Conservation (phyloP, 2,329 filamentous ascomycete genomes). For the Talaromyces sp. region DNA sequence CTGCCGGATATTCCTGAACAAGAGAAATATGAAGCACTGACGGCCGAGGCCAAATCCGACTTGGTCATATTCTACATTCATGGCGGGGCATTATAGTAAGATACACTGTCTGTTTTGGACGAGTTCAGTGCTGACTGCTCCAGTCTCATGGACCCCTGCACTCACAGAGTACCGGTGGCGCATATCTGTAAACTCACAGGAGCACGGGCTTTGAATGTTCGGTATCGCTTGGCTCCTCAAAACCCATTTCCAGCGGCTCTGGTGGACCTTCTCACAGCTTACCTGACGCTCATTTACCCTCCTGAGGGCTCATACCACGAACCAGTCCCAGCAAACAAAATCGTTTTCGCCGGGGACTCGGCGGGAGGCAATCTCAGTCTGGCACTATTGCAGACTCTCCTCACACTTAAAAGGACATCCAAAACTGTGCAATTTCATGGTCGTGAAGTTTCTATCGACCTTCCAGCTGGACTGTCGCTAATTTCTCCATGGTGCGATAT, state of each 20-base stretch:
- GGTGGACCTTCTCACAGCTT: slow-evolving; percentile 47
- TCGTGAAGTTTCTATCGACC: slow-evolving; percentile 36
- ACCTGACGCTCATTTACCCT: slow-evolving; percentile 46
- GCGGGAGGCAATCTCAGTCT: slow-evolving; percentile 45
- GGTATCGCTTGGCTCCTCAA: slow-evolving; percentile 48
- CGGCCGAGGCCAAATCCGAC: slow-evolving; percentile 37
- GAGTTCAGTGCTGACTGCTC: not conserved
- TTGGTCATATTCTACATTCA: slow-evolving; percentile 47
- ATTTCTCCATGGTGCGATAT: slow-evolving; percentile 45
- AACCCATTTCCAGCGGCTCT: slow-evolving; percentile 47
- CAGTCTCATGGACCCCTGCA: slow-evolving; percentile 45
- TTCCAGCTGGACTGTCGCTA: slow-evolving; percentile 40
- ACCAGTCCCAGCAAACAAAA: slow-evolving; percentile 42
- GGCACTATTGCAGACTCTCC: slow-evolving; percentile 40
- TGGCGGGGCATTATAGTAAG: slow-evolving; percentile 47
- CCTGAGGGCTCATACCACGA: slow-evolving; percentile 42
- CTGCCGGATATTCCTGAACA: slow-evolving; percentile 41
- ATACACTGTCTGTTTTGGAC: not conserved
- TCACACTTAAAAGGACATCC: slow-evolving; percentile 38
- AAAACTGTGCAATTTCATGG: slow-evolving; percentile 40
- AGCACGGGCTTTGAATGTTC: slow-evolving; percentile 42
- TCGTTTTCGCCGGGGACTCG: slow-evolving; percentile 47
- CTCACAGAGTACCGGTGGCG: slow-evolving; percentile 37
- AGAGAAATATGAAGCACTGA: slow-evolving; percentile 41
- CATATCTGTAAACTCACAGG: slow-evolving; percentile 39